A percentile compares a stretch with the other conserved stretches of the same genome.
These are phyloP conservation scores for Alloteropsis angusta DNA, from an alignment of 202 grass and related monocot species.

Conservation along the genomic window DNA sequence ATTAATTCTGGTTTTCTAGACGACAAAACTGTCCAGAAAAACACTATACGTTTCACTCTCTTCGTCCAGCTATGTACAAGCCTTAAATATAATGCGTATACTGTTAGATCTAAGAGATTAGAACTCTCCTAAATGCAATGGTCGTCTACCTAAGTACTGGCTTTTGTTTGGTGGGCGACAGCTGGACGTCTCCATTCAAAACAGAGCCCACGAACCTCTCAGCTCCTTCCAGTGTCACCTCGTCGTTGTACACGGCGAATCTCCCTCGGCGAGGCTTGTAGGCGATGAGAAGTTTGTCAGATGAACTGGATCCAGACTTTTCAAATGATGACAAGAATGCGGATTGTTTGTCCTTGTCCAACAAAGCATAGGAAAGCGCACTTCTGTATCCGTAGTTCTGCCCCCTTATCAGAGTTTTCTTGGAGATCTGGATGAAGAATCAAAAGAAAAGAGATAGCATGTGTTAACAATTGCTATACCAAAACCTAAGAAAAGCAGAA, in stretches of 20 bases:
- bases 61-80: conserved; percentile 29
- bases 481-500: neutral
- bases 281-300: conserved; percentile 55
- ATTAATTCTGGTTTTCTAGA: neutral
- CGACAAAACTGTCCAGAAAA: neutral
- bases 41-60: conserved; percentile 6
- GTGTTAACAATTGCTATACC: neutral
- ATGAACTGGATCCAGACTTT: conserved; percentile 43
- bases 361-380: conserved; percentile 41
- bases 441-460: neutral
- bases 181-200: conserved; percentile 68
- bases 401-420: conserved; percentile 67
- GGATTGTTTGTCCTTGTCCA: conserved; percentile 63
- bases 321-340: conserved; percentile 57
- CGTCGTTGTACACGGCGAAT: conserved; percentile 31
- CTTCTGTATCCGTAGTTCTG: conserved; percentile 32
- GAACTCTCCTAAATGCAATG: conserved; percentile 4
- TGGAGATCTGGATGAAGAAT: conserved; percentile 56
- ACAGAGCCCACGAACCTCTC: conserved; percentile 72
- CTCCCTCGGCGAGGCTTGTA: conserved; percentile 71
- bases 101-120: neutral
- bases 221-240: conserved; percentile 62
- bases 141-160: conserved; percentile 44
- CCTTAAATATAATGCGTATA: neutral
- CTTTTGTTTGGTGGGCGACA: conserved; percentile 42